Evolutionary conservation across 257 asterid species (phyloP), one percentile per base, ranked within the genome.

Genomic region (Solanum neorickii): DNA sequence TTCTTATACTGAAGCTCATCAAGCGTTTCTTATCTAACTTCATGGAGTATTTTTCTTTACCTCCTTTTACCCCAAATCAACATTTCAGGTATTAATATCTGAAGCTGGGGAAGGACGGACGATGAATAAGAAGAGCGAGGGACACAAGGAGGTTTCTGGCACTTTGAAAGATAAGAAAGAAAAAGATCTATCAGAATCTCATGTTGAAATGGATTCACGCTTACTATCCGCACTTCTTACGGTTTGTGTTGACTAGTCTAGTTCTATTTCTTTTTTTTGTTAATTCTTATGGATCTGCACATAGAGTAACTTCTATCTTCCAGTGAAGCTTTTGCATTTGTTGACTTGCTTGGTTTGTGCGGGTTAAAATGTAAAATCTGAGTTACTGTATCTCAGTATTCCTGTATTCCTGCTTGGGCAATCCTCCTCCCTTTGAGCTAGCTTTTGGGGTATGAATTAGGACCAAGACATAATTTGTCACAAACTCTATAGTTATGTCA

Each of bases 171-270:
- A 91, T 83, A 91, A 89, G 75, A 88, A 93, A 90, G 44, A 39
- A 21, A 92, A 94, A 47, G 91, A 89, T 84, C 68, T 91, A 35
- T 70, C 94, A 25, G 94, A 92, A 86, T 82, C 94, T 13, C 98
- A 92, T 83, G 89, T 95, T 78, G 99, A 93, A 93, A 95, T 97
- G 99, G 99, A 97, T 91, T 97, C 99, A 9, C 99, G 98, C 70
- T 90, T 97, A 86, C 89, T 97, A 52, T 94, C 98, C 78, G 98
- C 97, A 86, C 95, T 97, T 86, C 90, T 96, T 89, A 93, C 97
- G 68, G 99, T 97, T 60, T 89, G 98, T 94, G 75, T 56, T 59
- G 83, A 11, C 25, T 18, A 10, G 33, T 85, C 80, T 86, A 59
- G 25, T 86, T 88, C 86, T 76, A 49, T 83, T 35, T 85, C 5